These are phyloP conservation scores for Calonectria montana DNA, from an alignment of 2,329 filamentous ascomycete genomes.

Conservation along the genomic window DNA sequence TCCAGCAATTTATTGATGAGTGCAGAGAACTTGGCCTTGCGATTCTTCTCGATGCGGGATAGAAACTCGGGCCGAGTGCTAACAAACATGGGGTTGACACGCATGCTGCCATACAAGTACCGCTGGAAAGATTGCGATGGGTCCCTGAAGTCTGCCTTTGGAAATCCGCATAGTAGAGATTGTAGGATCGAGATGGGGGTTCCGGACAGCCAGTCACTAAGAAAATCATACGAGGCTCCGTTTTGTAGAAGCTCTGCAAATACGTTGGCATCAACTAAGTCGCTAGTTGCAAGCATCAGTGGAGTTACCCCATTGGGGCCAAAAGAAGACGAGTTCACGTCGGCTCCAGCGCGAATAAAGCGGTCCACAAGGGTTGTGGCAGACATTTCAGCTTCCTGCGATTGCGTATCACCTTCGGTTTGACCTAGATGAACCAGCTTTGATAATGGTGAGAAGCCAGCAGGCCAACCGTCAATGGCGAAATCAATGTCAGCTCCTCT, in stretches of 20 bases:
- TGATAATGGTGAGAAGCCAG: not conserved
- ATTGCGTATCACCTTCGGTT: not conserved
- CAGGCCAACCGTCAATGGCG: not conserved
- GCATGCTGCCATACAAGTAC: not conserved
- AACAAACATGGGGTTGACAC: not conserved
- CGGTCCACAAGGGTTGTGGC: not conserved
- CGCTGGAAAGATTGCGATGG: not conserved
- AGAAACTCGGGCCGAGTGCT: not conserved
- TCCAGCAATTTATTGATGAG: not conserved
- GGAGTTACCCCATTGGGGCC: not conserved
- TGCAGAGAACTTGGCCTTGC: not conserved
- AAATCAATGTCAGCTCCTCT: not conserved
- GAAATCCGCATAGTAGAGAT: not conserved
- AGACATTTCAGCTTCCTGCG: not conserved
- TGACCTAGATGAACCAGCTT: not conserved
- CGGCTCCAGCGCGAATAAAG: not conserved
- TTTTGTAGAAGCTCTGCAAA: not conserved
- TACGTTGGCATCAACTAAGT: not conserved
- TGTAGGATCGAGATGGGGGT: not conserved
- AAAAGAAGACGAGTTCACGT: not conserved
- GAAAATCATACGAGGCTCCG: not conserved
- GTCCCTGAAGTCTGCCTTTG: not conserved
- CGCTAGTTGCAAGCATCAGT: slow-evolving; percentile 3
- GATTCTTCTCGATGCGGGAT: not conserved
- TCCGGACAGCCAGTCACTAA: not conserved